A percentile compares a stretch with the other conserved stretches of the same genome.
These are phyloP conservation scores for Silene coronaria DNA, from an alignment of 179 eudicot species.

Conservation along the genomic window DNA sequence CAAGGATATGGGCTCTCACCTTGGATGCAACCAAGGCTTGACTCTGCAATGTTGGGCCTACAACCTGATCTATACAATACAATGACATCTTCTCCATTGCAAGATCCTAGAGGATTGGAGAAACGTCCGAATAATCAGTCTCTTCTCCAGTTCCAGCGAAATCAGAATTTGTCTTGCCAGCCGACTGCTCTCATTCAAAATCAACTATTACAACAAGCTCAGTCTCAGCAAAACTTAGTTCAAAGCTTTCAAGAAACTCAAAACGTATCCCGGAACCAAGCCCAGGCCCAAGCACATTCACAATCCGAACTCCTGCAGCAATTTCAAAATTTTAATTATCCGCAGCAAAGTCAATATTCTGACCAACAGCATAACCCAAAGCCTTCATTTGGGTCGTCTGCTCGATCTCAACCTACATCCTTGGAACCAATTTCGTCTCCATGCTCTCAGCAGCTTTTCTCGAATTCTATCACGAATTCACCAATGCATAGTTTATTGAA, in stretches of 20 bases:
- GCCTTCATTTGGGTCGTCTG: conserved; percentile 24
- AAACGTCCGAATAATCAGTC: conserved; percentile 41
- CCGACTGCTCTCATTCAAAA: conserved; percentile 25
- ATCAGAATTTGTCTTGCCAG: conserved; percentile 28
- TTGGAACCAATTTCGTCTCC: conserved; percentile 26
- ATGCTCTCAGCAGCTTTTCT: conserved; percentile 27
- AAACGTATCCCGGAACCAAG: conserved; percentile 24
- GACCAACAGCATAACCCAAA: conserved; percentile 31
- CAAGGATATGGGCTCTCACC: conserved; percentile 32
- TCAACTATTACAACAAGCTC: conserved; percentile 32
- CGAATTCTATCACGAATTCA: conserved; percentile 26
- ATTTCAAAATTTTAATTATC: conserved; percentile 26
- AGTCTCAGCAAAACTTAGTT: conserved; percentile 27
- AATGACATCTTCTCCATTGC: conserved; percentile 31
- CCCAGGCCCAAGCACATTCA: conserved; percentile 21
- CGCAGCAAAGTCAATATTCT: conserved; percentile 30
- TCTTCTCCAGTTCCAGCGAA: conserved; percentile 37
- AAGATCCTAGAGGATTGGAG: conserved; percentile 29
- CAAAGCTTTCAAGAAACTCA: conserved; percentile 32
- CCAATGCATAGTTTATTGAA: conserved; percentile 37
- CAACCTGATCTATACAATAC: conserved; percentile 34
- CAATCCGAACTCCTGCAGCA: conserved; percentile 29
- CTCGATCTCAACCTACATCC: conserved; percentile 29
- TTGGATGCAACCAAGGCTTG: conserved; percentile 40
- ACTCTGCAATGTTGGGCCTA: conserved; percentile 31